Evolutionary conservation across 371 early-diverging fungal species (phyloP), one percentile per base, ranked within the genome.

Genomic region (Lichtheimia hyalospora): DNA sequence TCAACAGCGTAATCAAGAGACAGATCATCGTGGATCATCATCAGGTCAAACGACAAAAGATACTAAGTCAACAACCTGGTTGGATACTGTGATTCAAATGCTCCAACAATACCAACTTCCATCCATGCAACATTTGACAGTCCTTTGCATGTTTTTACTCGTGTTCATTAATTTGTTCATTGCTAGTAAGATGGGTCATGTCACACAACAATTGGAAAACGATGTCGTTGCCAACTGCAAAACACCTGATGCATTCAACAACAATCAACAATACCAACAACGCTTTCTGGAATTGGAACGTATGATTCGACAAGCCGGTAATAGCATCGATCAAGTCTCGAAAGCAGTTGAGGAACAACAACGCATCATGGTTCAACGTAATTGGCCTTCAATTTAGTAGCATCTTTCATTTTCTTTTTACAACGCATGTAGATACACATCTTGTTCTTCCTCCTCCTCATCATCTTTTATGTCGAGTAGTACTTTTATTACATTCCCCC

Each of bases 81-180:
- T 34, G 34, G 58, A 46, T 21, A n/a, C 6, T 18, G 21, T 46
- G 46, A 46, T 46, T 46, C 46, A 16, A 10, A 20, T 58, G 54
- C 14, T 62, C 15, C 43, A 28, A 18, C 55, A 54, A 16, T 59
- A 49, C 21, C 54, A 13, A 46, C 8, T 40, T 16, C 66, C 68
- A 10, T 61, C 54, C 0, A 44, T 61, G n/a, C 49, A 64, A 7
- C 73, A 75, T 27, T 16, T 73, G 12, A 72, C 61, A 2, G 39
- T 68, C 8, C 13, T 70, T 5, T 77, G 70, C 21, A 42, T 77
- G 49, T 12, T 72, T 3, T 14, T 64, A 1, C 62, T 77, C 55
- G 69, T 77, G 0, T 43, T 61, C n/a, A 57, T 67, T 41, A 77
- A 77, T 23, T 18, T 77, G 2, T 72, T 61, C 52, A 67, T 77